phyloP scores from a whole-genome alignment of 371 early-diverging fungal species.

The Ordospora colligata region DNA sequence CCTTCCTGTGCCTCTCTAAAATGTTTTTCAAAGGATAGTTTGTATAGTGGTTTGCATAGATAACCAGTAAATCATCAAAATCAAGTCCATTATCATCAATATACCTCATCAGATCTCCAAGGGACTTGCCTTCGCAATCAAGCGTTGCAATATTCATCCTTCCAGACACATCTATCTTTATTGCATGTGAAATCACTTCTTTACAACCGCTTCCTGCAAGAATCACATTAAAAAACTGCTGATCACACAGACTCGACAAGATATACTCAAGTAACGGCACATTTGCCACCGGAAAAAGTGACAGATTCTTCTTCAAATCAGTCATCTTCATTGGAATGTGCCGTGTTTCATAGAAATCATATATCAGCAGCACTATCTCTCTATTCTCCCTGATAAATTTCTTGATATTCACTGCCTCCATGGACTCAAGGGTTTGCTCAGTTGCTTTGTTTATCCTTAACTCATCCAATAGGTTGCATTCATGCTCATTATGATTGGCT shows the following conservation, averaged over 20 bases:
- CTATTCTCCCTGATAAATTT: conserved; percentile 17
- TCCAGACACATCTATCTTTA: not conserved
- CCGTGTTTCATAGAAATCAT: conserved; percentile 45
- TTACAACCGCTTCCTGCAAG: conserved; percentile 26
- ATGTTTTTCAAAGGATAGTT: conserved; percentile 27
- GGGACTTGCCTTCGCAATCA: not conserved
- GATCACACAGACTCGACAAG: conserved; percentile 23
- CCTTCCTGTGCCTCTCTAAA: conserved; percentile 4
- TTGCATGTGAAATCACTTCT: conserved; percentile 21
- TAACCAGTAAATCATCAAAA: conserved; percentile 32
- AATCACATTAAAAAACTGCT: conserved; percentile 32
- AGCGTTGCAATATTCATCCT: conserved; percentile 27
- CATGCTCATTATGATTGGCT: too few species aligned
- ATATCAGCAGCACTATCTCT: conserved; percentile 46
- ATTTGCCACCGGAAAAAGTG: conserved; percentile 52
- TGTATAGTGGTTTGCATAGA: conserved; percentile 47
- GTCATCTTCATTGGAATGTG: conserved; percentile 31
- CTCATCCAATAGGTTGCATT: too few species aligned
- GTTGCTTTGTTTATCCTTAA: not conserved
- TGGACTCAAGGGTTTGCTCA: not conserved
- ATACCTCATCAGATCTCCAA: conserved; percentile 42
- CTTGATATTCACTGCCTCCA: not conserved
- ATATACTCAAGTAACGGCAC: conserved; percentile 49
- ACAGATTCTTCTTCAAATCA: conserved; percentile 26
- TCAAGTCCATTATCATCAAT: conserved; percentile 20